phyloP scores from a whole-genome alignment of 2,329 filamentous ascomycete genomes.

The Septoria petroselini region DNA sequence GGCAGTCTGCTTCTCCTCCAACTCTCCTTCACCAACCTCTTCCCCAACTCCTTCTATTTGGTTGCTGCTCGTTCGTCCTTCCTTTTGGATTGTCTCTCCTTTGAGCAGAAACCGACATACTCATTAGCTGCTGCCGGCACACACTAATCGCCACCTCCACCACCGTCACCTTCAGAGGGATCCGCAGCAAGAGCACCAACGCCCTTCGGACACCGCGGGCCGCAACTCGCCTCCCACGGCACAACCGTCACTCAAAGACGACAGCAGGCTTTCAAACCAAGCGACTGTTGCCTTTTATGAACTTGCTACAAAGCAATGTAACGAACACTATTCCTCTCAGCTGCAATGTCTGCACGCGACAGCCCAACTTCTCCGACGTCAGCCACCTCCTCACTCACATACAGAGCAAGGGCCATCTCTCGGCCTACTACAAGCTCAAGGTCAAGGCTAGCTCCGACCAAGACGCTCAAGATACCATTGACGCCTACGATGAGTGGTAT shows the following conservation, averaged over 20 bases:
- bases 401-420: constrained; percentile 86
- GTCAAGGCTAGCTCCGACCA: constrained; percentile 62
- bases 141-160: constrained; percentile 20
- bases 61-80: constrained; percentile 27
- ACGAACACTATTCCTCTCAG: constrained; percentile 59
- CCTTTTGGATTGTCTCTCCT: constrained; percentile 26
- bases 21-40: constrained; percentile 19
- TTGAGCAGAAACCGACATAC: constrained; percentile 5
- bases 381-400: constrained; percentile 92
- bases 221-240: constrained; percentile 2
- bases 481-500: constrained; percentile 77
- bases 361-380: constrained; percentile 79
- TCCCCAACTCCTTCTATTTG: constrained; percentile 23
- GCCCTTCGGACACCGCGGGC: background rate
- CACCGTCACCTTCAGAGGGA: constrained; percentile 23
- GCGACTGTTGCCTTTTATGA: constrained; percentile 24
- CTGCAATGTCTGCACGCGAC: constrained; percentile 80
- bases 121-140: constrained; percentile 27
- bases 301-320: constrained; percentile 38
- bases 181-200: constrained; percentile 9
- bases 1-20: constrained; percentile 13
- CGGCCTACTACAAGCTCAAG: constrained; percentile 77
- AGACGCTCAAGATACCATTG: constrained; percentile 59
- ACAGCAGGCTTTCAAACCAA: background rate
- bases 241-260: constrained; percentile 12